Evolutionary conservation across 306 rosid species (phyloP), one percentile per base, ranked within the genome.

Genomic region (Prunus padus): DNA sequence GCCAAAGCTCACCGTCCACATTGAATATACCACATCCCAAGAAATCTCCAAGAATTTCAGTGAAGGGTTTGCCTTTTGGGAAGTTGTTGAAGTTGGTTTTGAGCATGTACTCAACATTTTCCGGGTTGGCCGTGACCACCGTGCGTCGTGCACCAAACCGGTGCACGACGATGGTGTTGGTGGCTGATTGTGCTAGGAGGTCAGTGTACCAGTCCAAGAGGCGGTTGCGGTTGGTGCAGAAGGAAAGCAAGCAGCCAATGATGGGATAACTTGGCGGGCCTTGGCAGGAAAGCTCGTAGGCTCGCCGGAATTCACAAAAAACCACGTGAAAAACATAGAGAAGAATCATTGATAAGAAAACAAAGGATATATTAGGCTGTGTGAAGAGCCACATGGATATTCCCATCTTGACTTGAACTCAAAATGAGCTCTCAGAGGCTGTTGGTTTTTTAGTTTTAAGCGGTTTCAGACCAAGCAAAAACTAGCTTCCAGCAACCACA

Each of bases 11-110:
- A 0, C 97, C 97, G 5, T 93, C 98, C 19, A 87, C 94, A 54
- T 91, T 89, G 86, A 93, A 93, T 67, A 93, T 93, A 0, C 98
- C 98, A 8, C 60, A 75, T 23, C 98, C 97, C 42, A 93, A 92
- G 74, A 93, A 93, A 42, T 91, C 96, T 0, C 96, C 96, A 0
- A 93, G 88, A 28, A 93, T 84, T 19, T 91, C 92, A 1, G 92
- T 89, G 83, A 93, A 93, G 13, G 96, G 90, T 75, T 88, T 88
- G 0, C 98, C 98, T 67, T 93, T 93, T 6, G 98, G 98, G 80
- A 88, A 93, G 83, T 93, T 93, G 79, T 76, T 78, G 83, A 91
- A 91, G 79, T 89, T 89, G 51, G 96, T 90, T 59, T 90, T 91
- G 62, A 93, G 89, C n/a, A 93, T 84, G 76, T 93, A 88, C 85